Percentiles rank a stretch among this genome's conserved stretches.
Evolutionary conservation across 2,329 filamentous ascomycete genomes (phyloP).

Genomic region (Nectriaceae sp.): DNA sequence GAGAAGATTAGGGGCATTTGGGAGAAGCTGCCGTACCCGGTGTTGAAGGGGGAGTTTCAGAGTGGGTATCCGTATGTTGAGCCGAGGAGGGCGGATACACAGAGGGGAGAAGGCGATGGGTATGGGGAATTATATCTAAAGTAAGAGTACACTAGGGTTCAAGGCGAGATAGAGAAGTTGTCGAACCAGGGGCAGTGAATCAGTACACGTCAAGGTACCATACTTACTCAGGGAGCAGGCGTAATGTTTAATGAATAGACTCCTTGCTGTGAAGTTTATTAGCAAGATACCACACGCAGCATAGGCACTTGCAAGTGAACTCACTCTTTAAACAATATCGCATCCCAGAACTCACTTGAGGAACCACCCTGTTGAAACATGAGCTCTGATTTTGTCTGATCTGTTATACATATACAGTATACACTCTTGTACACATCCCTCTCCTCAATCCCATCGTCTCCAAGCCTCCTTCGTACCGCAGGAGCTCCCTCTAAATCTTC

Average conservation of each 20-base stretch:
- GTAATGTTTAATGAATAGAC: too few species aligned
- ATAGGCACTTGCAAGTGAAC: too few species aligned
- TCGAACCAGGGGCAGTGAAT: too few species aligned
- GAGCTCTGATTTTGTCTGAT: conserved; percentile 24
- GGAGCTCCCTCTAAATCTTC: conserved; percentile 29
- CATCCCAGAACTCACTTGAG: background rate
- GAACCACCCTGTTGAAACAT: conserved; percentile 7
- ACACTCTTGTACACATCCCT: conserved; percentile 28
- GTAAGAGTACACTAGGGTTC: too few species aligned
- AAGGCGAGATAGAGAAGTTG: too few species aligned
- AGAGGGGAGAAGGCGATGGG: conserved; percentile 3
- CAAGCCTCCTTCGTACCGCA: conserved; percentile 11
- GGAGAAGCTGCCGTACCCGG: conserved; percentile 26
- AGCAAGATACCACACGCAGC: too few species aligned
- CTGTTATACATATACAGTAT: conserved; percentile 36
- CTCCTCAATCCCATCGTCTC: conserved; percentile 7
- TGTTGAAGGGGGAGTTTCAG: conserved; percentile 25
- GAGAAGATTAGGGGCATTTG: conserved; percentile 32
- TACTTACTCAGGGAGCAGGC: too few species aligned
- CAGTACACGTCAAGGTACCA: too few species aligned
- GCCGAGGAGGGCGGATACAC: background rate
- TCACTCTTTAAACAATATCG: too few species aligned
- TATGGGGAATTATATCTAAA: conserved; percentile 7
- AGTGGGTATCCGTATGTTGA: conserved; percentile 1
- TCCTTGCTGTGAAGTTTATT: too few species aligned